Evolutionary conservation across 2,329 filamentous ascomycete genomes (phyloP).

Genomic region (Magnaporthiopsis rhizophila): DNA sequence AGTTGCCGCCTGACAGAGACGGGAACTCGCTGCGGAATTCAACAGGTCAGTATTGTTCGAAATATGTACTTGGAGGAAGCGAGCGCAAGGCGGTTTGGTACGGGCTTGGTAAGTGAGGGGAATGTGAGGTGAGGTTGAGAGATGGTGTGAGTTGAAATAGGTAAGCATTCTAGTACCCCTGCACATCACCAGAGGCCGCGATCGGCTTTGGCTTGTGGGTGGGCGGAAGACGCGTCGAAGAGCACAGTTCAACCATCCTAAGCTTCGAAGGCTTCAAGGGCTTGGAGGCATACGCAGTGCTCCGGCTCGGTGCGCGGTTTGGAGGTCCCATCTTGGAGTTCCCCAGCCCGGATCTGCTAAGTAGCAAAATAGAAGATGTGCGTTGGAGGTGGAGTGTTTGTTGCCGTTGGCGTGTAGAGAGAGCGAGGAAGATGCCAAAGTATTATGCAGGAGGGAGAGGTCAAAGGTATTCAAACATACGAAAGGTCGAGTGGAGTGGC

Average conservation of each 20-base stretch:
- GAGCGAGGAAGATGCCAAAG: constrained; percentile 5
- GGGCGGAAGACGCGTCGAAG: not conserved
- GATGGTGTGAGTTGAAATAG: not conserved
- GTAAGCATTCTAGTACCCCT: constrained; percentile 9
- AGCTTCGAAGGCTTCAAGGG: constrained; percentile 5
- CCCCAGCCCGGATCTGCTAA: too few relatives aligned
- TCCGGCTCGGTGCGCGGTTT: not conserved
- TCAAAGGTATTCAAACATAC: constrained; percentile 38
- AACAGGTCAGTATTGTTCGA: not conserved
- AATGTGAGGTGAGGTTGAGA: not conserved
- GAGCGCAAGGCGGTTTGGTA: not conserved
- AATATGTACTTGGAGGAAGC: not conserved
- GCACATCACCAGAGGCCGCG: constrained; percentile 12
- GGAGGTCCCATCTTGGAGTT: not conserved
- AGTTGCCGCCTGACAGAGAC: constrained; percentile 55
- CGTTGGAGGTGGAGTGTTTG: not conserved
- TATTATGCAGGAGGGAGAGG: constrained; percentile 6
- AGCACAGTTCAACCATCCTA: constrained; percentile 1
- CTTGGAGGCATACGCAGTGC: not conserved
- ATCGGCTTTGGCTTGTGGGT: not conserved
- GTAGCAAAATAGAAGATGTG: not conserved
- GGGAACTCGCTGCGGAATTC: constrained; percentile 51
- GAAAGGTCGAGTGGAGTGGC: constrained; percentile 55
- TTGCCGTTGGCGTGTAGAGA: not conserved
- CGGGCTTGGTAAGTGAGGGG: not conserved